A percentile compares a stretch with the other conserved stretches of the same genome.
These are phyloP conservation scores for Platanus orientalis DNA, from an alignment of 164 flowering plant species.

Conservation along the genomic window DNA sequence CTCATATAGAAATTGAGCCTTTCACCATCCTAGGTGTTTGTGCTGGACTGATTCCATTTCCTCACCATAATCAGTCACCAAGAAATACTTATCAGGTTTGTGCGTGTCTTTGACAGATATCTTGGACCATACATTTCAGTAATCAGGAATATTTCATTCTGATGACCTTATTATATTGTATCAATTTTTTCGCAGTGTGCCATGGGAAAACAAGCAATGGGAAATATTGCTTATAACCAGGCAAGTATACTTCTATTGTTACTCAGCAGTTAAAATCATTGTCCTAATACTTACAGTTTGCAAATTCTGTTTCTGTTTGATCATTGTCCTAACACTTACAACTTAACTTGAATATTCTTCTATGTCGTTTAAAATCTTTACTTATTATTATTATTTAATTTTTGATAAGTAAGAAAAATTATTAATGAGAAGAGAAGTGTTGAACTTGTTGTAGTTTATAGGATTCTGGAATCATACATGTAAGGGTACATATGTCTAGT, in stretches of 20 bases:
- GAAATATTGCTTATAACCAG: slow-evolving; percentile 96
- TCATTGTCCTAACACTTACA: too few species aligned
- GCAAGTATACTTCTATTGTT: slow-evolving; percentile 38
- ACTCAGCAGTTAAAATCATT: too few species aligned
- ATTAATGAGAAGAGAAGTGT: too few species aligned
- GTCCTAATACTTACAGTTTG: too few species aligned
- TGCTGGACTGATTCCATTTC: slow-evolving; percentile 93
- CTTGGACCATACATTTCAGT: background rate
- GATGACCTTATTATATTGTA: slow-evolving; percentile 2
- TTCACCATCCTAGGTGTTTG: slow-evolving; percentile 86
- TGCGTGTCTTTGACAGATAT: background rate
- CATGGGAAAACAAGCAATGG: slow-evolving; percentile 99
- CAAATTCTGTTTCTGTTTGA: too few species aligned
- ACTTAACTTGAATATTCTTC: too few species aligned
- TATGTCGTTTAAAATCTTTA: too few species aligned
- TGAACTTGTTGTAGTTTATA: too few species aligned
- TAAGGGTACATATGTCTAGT: too few species aligned
- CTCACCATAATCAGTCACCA: slow-evolving; percentile 98
- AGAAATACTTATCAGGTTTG: slow-evolving; percentile 96
- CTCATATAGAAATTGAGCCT: slow-evolving; percentile 97
- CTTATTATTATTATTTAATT: too few species aligned
- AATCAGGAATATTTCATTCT: background rate
- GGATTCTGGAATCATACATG: too few species aligned
- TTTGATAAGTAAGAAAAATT: too few species aligned
- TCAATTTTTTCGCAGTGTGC: slow-evolving; percentile 62